A percentile compares a stretch with the other conserved stretches of the same genome.
These are phyloP conservation scores for Reticulascus tulasneorum DNA, from an alignment of 2,329 filamentous ascomycete species.

Conservation along the genomic window DNA sequence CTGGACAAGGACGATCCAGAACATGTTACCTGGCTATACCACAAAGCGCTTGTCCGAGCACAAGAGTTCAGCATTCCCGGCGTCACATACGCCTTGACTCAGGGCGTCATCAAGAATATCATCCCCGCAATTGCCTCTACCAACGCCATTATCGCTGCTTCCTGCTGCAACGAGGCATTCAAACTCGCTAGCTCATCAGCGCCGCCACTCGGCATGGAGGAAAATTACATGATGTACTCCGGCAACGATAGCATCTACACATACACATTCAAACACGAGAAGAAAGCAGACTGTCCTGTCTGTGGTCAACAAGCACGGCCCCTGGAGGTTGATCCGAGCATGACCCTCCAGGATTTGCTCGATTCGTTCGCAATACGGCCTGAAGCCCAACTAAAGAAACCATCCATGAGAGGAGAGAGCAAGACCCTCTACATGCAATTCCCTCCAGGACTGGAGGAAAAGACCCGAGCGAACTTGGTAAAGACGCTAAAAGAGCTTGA, in stretches of 20 bases:
- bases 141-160: constrained; percentile 92
- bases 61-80: constrained; percentile 86
- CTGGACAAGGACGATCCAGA: constrained; percentile 96
- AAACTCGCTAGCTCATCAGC: constrained; percentile 86
- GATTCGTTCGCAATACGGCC: constrained; percentile 78
- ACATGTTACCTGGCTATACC: constrained; percentile 95
- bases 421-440: constrained; percentile 89
- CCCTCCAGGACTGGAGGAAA: constrained; percentile 75
- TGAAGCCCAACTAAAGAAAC: constrained; percentile 91
- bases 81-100: constrained; percentile 91
- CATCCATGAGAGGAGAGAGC: constrained; percentile 72
- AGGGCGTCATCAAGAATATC: constrained; percentile 98
- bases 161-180: constrained; percentile 94
- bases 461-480: constrained; percentile 76
- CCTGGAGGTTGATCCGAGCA: constrained; percentile 64
- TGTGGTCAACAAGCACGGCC: constrained; percentile 81
- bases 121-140: constrained; percentile 97
- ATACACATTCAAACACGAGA: constrained; percentile 92
- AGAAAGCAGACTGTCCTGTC: constrained; percentile 91
- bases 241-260: constrained; percentile 95
- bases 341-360: constrained; percentile 78
- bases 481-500: constrained; percentile 72
- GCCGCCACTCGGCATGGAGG: constrained; percentile 71
- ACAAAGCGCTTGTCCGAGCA: constrained; percentile 76
- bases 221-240: constrained; percentile 99